Base-by-base conservation (phyloP, 208 protist species). In the Trypanosoma mega region DNA sequence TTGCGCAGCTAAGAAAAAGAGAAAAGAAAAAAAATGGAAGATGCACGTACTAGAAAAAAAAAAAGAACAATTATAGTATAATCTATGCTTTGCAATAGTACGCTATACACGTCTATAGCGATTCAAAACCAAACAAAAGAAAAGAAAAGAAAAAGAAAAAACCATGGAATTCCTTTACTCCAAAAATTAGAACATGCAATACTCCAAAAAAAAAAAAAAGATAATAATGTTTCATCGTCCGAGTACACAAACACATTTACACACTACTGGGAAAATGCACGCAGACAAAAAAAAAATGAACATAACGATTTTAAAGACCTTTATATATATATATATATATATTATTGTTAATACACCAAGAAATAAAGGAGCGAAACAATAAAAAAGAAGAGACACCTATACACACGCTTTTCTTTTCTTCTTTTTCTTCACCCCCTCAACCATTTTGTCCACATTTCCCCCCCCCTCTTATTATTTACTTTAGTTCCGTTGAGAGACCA, bases 401-500 rank as follows among this genome's bases (percentile, higher is more conserved):
- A 14, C 47, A 41, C 18, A 14, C 18, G 12, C 16, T 44, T 44
- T 14, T 44, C 37, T n/a, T n/a, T n/a, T n/a, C n/a, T n/a, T n/a
- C n/a, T n/a, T n/a, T n/a, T n/a, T n/a, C n/a, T n/a, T n/a, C n/a
- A n/a, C n/a, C n/a, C n/a, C n/a, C n/a, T n/a, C n/a, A n/a, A n/a
- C n/a, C n/a, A n/a, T n/a, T n/a, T n/a, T n/a, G n/a, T n/a, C n/a
- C n/a, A n/a, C n/a, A n/a, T n/a, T n/a, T n/a, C n/a, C n/a, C n/a
- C n/a, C n/a, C n/a, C n/a, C n/a, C n/a, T n/a, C n/a, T n/a, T n/a
- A n/a, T n/a, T n/a, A n/a, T n/a, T n/a, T n/a, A n/a, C n/a, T n/a
- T n/a, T n/a, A n/a, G n/a, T n/a, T n/a, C n/a, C 8, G 33, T 3
- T 53, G 3, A 2, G 23, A 91, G 86, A 63, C 82, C 70, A 67